phyloP scores from a whole-genome alignment of 2,329 filamentous ascomycete species.

The Penicillium sp. region DNA sequence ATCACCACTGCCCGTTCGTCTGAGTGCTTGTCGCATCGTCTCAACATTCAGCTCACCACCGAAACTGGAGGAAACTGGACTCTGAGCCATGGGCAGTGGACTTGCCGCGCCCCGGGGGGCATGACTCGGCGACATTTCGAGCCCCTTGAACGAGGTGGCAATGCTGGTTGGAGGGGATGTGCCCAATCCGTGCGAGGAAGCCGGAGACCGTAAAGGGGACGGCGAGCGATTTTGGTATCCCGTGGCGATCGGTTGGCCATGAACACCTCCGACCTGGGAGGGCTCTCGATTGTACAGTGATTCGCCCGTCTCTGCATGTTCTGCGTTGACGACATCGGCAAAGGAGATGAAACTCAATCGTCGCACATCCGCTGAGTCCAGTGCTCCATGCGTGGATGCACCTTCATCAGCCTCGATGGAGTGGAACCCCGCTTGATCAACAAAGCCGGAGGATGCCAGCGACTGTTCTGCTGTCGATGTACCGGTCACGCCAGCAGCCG shows the following conservation, averaged over 20 bases:
- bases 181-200: constrained; percentile 69
- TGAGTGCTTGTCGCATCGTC: constrained; percentile 88
- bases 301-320: constrained; percentile 52
- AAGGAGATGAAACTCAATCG: constrained; percentile 95
- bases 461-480: constrained; percentile 42
- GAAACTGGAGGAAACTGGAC: constrained; percentile 52
- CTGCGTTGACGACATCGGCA: constrained; percentile 85
- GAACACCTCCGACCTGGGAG: constrained; percentile 68
- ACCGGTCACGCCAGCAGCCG: constrained; percentile 64
- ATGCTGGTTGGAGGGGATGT: constrained; percentile 77
- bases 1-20: constrained; percentile 82
- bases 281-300: constrained; percentile 64
- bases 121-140: constrained; percentile 67
- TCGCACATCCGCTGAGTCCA: constrained; percentile 77
- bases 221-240: constrained; percentile 64
- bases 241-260: constrained; percentile 40
- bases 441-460: constrained; percentile 51
- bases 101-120: constrained; percentile 63
- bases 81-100: constrained; percentile 58
- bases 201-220: constrained; percentile 77
- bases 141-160: constrained; percentile 70
- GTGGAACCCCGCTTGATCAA: constrained; percentile 50
- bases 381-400: constrained; percentile 73
- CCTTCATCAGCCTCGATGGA: constrained; percentile 59
- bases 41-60: constrained; percentile 80